phyloP scores from a whole-genome alignment of 768 basidiomycete species.

The Kwoniella newhampshirensis region DNA sequence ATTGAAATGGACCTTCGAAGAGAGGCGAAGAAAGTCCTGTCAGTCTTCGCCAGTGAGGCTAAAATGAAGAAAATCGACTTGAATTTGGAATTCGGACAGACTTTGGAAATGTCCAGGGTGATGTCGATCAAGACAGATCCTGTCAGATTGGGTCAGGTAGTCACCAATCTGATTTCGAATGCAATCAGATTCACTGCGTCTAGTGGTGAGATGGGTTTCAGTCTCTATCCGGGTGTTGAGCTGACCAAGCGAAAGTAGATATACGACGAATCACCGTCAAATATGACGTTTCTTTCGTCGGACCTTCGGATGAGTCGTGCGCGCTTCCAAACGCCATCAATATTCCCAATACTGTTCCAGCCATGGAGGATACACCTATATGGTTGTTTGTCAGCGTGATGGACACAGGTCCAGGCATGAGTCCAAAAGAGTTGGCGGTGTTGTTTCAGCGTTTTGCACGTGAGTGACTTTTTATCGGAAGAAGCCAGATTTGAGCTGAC shows the following conservation, averaged over 20 bases:
- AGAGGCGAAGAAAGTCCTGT: slow-evolving; percentile 45
- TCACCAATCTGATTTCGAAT: slow-evolving; percentile 53
- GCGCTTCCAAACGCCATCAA: slow-evolving; percentile 30
- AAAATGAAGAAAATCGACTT: slow-evolving; percentile 51
- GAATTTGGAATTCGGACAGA: slow-evolving; percentile 44
- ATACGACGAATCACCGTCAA: slow-evolving; percentile 40
- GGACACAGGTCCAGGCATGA: slow-evolving; percentile 50
- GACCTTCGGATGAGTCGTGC: slow-evolving; percentile 45
- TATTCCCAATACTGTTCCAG: slow-evolving; percentile 24
- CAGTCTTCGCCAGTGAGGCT: slow-evolving; percentile 52
- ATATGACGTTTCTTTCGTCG: slow-evolving; percentile 48
- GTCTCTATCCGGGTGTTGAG: not conserved
- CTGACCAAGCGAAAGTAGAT: slow-evolving; percentile 2
- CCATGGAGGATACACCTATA: slow-evolving; percentile 30
- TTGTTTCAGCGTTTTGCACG: slow-evolving; percentile 49
- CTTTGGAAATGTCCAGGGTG: slow-evolving; percentile 31
- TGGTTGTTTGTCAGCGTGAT: slow-evolving; percentile 46
- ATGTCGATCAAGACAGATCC: slow-evolving; percentile 40
- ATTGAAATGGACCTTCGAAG: slow-evolving; percentile 49
- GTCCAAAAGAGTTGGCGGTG: slow-evolving; percentile 38
- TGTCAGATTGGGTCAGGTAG: slow-evolving; percentile 47
- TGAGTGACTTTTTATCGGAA: slow-evolving; percentile 1
- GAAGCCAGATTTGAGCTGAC: too few species aligned
- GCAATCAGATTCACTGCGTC: slow-evolving; percentile 50
- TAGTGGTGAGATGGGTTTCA: slow-evolving; percentile 12